These are phyloP conservation scores for Sporodiniella umbellata DNA, from an alignment of 371 early-diverging fungal genomes.

Conservation along the genomic window DNA sequence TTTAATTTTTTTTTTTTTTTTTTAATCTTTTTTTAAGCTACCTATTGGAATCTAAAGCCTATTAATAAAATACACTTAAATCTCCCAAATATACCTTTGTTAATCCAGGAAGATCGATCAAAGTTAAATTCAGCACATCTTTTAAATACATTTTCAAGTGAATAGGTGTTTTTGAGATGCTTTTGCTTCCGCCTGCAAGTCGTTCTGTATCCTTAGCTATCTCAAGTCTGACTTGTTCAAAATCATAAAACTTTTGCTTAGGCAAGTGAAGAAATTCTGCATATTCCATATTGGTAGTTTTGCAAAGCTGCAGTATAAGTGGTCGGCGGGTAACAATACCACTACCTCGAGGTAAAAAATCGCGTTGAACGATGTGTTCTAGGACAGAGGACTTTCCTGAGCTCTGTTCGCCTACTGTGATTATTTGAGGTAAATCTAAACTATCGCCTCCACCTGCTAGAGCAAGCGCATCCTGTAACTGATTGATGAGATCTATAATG, in stretches of 20 bases:
- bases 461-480: conserved; percentile 91
- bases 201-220: conserved; percentile 87
- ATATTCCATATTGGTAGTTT: conserved; percentile 47
- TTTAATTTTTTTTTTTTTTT: not conserved
- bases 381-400: conserved; percentile 92
- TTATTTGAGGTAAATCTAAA: conserved; percentile 91
- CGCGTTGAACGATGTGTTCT: conserved; percentile 88
- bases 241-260: conserved; percentile 73
- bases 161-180: conserved; percentile 81
- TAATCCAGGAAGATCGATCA: conserved; percentile 93
- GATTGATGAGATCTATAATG: conserved; percentile 78
- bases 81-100: conserved; percentile 62
- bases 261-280: conserved; percentile 80
- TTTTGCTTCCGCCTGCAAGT: conserved; percentile 83
- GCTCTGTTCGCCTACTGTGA: conserved; percentile 84
- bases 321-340: conserved; percentile 95
- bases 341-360: conserved; percentile 89
- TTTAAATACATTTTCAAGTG: conserved; percentile 83
- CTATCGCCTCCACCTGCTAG: conserved; percentile 67
- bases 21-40: conserved; percentile 4
- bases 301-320: conserved; percentile 85
- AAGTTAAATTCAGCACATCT: conserved; percentile 84
- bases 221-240: conserved; percentile 78
- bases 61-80: not conserved
- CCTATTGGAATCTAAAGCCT: conserved; percentile 9